Conservation (phyloP, 495 filamentous ascomycete species). For the Lindgomyces ingoldianus region DNA sequence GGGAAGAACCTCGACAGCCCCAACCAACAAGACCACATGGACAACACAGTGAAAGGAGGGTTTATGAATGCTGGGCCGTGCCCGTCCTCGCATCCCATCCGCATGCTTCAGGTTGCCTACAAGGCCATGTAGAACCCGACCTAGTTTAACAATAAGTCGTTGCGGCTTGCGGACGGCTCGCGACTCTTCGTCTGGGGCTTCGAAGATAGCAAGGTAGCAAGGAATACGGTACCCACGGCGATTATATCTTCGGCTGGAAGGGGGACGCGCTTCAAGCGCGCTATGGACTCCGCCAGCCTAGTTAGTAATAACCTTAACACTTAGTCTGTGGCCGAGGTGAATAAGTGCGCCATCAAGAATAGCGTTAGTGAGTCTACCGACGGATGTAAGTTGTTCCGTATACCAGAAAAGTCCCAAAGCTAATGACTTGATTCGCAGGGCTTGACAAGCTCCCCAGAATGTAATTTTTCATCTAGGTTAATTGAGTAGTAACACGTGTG, state of each 20-base stretch:
- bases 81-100: constrained; percentile 28
- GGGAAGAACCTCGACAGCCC: constrained; percentile 22
- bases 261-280: constrained; percentile 22
- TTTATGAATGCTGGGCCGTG: constrained; percentile 18
- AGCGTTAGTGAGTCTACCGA: constrained; percentile 6
- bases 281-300: constrained; percentile 34
- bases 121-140: constrained; percentile 25
- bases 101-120: constrained; percentile 25
- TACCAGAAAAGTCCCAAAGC: neutral
- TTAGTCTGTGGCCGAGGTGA: constrained; percentile 19
- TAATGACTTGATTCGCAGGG: constrained; percentile 42
- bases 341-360: constrained; percentile 18
- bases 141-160: constrained; percentile 37
- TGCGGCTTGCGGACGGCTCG: constrained; percentile 18
- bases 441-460: constrained; percentile 49
- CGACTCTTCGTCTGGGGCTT: constrained; percentile 26
- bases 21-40: constrained; percentile 26
- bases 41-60: constrained; percentile 11
- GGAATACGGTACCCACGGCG: constrained; percentile 23
- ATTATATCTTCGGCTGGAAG: constrained; percentile 31
- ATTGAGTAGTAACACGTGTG: too few species aligned
- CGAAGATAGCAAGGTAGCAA: constrained; percentile 17
- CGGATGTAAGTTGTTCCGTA: constrained; percentile 6
- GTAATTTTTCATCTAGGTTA: too few species aligned
- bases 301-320: constrained; percentile 8